Evolutionary conservation across 2,329 filamentous ascomycete genomes (phyloP).

Genomic region (Penicillium occitanis): DNA sequence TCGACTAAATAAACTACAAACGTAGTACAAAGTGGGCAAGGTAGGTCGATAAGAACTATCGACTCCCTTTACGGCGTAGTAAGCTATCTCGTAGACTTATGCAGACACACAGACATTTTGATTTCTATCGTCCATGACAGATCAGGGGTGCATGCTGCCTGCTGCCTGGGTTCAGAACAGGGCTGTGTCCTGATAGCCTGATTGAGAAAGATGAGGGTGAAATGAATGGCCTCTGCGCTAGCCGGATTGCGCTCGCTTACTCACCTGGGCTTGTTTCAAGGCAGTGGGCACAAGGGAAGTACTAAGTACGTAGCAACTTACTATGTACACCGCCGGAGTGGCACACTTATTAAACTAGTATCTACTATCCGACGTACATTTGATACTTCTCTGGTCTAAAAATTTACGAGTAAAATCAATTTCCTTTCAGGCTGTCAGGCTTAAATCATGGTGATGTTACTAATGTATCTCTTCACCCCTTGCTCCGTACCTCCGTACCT

Average conservation of each 20-base stretch:
- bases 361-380: constrained; percentile 1
- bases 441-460: not conserved
- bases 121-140: not conserved
- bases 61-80: not conserved
- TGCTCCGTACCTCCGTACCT: not conserved
- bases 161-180: not conserved
- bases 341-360: constrained; percentile 10
- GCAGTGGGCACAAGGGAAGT: not conserved
- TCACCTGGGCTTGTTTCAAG: constrained; percentile 1
- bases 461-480: not conserved
- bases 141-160: constrained; percentile 8
- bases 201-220: not conserved
- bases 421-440: not conserved
- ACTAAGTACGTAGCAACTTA: not conserved
- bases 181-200: constrained; percentile 4
- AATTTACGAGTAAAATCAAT: not conserved
- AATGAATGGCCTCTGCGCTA: not conserved
- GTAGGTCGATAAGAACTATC: constrained; percentile 9
- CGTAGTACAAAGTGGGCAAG: not conserved
- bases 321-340: not conserved
- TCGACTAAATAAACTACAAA: not conserved
- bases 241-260: constrained; percentile 1
- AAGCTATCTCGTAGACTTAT: not conserved
- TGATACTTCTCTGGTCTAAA: not conserved
- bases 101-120: constrained; percentile 14